phyloP scores from a whole-genome alignment of 805 yeast species.

The Tetrapisispora phaffii region DNA sequence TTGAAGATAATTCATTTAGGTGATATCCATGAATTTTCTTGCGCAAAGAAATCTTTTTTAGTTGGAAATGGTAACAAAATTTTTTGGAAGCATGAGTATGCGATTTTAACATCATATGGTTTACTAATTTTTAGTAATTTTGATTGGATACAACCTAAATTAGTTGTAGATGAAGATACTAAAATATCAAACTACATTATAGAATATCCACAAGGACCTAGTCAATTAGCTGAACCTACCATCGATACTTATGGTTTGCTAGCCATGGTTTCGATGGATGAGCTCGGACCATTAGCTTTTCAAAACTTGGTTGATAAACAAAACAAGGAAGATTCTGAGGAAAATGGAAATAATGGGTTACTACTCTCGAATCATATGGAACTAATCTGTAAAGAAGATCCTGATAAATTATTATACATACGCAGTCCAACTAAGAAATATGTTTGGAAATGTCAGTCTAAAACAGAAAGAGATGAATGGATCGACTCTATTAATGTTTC shows the following conservation, averaged over 20 bases:
- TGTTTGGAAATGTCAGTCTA: constrained; percentile 34
- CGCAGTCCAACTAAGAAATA: constrained; percentile 35
- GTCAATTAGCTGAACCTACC: constrained; percentile 9
- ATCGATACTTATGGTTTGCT: constrained; percentile 14
- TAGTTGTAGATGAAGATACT: constrained; percentile 15
- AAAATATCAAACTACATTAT: constrained; percentile 26
- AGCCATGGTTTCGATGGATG: constrained; percentile 7
- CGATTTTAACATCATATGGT: constrained; percentile 43
- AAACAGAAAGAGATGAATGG: constrained; percentile 50
- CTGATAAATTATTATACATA: constrained; percentile 31
- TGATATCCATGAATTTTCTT: constrained; percentile 30
- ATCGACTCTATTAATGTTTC: constrained; percentile 33
- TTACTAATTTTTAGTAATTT: constrained; percentile 36
- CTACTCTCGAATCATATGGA: neutral
- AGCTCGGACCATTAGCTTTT: constrained; percentile 4
- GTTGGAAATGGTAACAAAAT: constrained; percentile 18
- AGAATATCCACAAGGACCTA: constrained; percentile 19
- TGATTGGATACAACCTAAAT: constrained; percentile 26
- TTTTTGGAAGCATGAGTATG: constrained; percentile 38
- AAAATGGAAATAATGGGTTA: neutral
- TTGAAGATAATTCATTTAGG: constrained; percentile 29
- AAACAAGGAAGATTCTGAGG: neutral
- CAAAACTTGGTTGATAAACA: constrained; percentile 2
- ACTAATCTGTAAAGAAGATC: constrained; percentile 1
- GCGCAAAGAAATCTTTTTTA: constrained; percentile 2